Percentiles rank a stretch among this genome's conserved stretches.
Evolutionary conservation across 2,329 filamentous ascomycete genomes (phyloP).

Genomic region (Metarhizium anisopliae): DNA sequence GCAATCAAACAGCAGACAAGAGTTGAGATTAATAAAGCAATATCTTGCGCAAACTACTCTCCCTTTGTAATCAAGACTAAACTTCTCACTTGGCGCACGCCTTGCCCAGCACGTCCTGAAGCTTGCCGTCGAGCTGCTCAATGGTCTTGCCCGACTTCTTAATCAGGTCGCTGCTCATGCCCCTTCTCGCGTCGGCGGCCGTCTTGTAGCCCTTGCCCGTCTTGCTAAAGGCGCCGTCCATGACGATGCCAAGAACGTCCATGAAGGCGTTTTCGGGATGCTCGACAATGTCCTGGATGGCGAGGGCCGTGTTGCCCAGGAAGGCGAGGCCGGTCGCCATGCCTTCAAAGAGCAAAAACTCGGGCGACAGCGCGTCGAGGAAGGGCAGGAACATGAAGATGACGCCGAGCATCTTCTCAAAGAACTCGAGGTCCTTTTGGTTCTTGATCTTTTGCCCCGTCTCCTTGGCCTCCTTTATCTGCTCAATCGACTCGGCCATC

Average conservation of each 20-base stretch:
- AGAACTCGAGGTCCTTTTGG: not conserved
- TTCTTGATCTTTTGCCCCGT: not conserved
- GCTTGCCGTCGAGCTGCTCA: conserved; percentile 6
- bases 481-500: not conserved
- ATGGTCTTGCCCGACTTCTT: conserved; percentile 3
- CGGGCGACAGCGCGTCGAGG: not conserved
- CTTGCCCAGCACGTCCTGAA: conserved; percentile 4
- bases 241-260: conserved; percentile 4
- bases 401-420: not conserved
- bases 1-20: too few species aligned
- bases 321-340: not conserved
- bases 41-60: too few species aligned
- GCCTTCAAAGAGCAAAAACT: not conserved
- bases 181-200: too few species aligned
- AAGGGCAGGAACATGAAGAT: not conserved
- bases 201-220: too few species aligned
- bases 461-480: not conserved
- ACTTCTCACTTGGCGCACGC: conserved; percentile 1
- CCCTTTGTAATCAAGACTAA: too few species aligned
- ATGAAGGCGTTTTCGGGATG: conserved; percentile 1
- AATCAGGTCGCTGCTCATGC: not conserved
- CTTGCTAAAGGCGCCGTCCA: not conserved
- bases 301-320: not conserved
- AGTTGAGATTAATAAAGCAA: too few species aligned
- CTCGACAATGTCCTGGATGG: conserved; percentile 2